A percentile compares a stretch with the other conserved stretches of the same genome.
Evolutionary conservation across 805 yeast species (phyloP).

Genomic region (Trichomonascus vanleenenianus): DNA sequence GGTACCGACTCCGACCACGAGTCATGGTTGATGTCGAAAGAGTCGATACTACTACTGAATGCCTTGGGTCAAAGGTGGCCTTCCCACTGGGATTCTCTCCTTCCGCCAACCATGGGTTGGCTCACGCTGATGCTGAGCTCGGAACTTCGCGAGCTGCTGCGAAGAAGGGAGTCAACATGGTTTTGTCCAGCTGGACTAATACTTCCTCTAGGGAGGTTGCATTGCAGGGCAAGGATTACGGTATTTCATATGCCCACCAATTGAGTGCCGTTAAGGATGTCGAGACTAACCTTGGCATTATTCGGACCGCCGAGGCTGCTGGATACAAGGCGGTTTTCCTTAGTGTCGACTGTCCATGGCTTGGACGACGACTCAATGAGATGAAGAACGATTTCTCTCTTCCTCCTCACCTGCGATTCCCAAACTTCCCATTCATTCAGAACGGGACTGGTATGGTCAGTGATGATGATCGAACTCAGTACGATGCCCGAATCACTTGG

Average conservation of each 20-base stretch:
- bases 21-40: constrained; percentile 20
- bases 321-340: constrained; percentile 38
- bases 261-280: constrained; percentile 2
- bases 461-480: constrained; percentile 7
- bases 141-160: constrained; percentile 26
- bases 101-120: constrained; percentile 24
- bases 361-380: constrained; percentile 38
- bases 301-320: constrained; percentile 12
- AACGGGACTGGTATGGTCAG: constrained; percentile 1
- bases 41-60: constrained; percentile 25
- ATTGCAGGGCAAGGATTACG: neutral
- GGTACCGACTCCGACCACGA: constrained; percentile 21
- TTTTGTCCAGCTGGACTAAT: constrained; percentile 2
- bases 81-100: constrained; percentile 28
- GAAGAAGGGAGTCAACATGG: constrained; percentile 4
- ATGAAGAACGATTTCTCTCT: constrained; percentile 1
- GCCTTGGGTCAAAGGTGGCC: constrained; percentile 17
- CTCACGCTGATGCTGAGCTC: constrained; percentile 25
- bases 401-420: constrained; percentile 4
- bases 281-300: constrained; percentile 3
- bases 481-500: constrained; percentile 18
- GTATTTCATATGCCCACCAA: constrained; percentile 5
- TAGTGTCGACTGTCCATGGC: constrained; percentile 47
- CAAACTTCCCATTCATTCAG: constrained; percentile 4
- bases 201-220: constrained; percentile 1